These are phyloP conservation scores for Rhodotorula glutinis DNA, from an alignment of 1,284 basidiomycete genomes.

Conservation along the genomic window DNA sequence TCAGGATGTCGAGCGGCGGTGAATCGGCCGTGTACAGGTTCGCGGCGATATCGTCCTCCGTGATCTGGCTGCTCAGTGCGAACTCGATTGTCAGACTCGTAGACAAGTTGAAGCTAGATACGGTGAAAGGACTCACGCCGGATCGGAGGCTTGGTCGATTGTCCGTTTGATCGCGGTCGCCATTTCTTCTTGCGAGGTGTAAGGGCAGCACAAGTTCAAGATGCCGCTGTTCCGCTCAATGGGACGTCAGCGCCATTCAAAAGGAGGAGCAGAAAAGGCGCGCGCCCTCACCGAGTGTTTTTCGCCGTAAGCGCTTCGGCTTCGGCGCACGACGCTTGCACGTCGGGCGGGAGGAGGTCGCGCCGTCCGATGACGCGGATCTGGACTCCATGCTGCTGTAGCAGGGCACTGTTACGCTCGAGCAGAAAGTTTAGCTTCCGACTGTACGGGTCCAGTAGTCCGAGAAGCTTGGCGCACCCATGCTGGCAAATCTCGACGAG, in stretches of 20 bases:
- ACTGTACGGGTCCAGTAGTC: neutral
- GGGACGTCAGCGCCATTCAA: neutral
- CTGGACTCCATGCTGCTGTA: constrained; percentile 77
- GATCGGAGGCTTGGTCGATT: constrained; percentile 1
- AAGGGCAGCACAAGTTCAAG: constrained; percentile 93
- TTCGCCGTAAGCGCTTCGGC: constrained; percentile 76
- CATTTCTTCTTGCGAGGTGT: constrained; percentile 89
- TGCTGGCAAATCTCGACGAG: constrained; percentile 76
- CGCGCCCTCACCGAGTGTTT: constrained; percentile 61
- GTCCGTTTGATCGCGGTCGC: constrained; percentile 61
- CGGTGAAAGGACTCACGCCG: neutral
- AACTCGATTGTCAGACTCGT: constrained; percentile 3
- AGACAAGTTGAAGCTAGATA: neutral
- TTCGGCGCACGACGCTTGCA: constrained; percentile 66
- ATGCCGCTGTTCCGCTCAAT: constrained; percentile 49
- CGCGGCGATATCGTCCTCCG: constrained; percentile 62
- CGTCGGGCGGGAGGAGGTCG: constrained; percentile 70
- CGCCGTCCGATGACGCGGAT: constrained; percentile 77
- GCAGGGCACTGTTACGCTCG: constrained; percentile 59
- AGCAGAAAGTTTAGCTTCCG: neutral
- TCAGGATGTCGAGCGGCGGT: constrained; percentile 69
- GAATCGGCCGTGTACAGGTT: constrained; percentile 62
- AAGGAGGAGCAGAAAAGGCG: neutral
- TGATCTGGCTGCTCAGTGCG: constrained; percentile 55
- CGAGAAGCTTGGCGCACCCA: constrained; percentile 59